phyloP scores from a whole-genome alignment of 257 asterid species.

The Jacaranda mimosifolia region DNA sequence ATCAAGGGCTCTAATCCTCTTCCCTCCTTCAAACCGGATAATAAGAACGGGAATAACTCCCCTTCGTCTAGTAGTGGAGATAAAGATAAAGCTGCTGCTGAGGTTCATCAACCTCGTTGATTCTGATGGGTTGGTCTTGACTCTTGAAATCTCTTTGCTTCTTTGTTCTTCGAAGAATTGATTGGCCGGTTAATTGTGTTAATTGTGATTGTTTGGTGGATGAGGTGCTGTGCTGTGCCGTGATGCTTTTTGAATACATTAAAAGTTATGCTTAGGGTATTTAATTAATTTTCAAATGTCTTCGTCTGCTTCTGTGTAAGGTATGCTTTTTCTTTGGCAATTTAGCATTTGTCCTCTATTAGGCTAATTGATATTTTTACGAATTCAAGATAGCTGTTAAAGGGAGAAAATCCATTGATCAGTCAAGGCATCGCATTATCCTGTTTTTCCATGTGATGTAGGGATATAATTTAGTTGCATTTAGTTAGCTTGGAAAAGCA shows the following conservation, averaged over 20 bases:
- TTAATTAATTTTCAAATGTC: neutral
- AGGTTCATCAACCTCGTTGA: constrained; percentile 42
- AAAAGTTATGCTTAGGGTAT: neutral
- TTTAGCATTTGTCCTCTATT: neutral
- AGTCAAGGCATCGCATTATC: neutral
- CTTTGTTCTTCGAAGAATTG: neutral
- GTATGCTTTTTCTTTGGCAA: constrained; percentile 2
- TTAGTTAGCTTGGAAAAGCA: neutral
- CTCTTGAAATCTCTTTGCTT: constrained; percentile 1
- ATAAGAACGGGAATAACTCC: constrained; percentile 14
- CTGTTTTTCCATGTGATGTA: neutral
- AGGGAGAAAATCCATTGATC: neutral
- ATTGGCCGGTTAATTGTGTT: neutral
- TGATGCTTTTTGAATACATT: neutral
- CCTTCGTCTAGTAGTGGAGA: constrained; percentile 15
- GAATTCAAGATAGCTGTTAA: neutral
- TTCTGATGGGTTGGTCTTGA: constrained; percentile 23
- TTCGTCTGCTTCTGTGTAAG: constrained; percentile 9
- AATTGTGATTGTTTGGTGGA: neutral
- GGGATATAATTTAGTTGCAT: constrained; percentile 9
- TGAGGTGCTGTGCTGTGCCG: neutral
- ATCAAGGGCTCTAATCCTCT: constrained; percentile 89
- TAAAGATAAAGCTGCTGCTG: constrained; percentile 31
- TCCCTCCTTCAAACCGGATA: constrained; percentile 55
- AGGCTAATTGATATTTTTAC: neutral